Percentiles rank a stretch among this genome's conserved stretches.
These are phyloP conservation scores for Hsuehochloa calcarea DNA, from an alignment of 176 grass and related monocot genomes.

Conservation along the genomic window DNA sequence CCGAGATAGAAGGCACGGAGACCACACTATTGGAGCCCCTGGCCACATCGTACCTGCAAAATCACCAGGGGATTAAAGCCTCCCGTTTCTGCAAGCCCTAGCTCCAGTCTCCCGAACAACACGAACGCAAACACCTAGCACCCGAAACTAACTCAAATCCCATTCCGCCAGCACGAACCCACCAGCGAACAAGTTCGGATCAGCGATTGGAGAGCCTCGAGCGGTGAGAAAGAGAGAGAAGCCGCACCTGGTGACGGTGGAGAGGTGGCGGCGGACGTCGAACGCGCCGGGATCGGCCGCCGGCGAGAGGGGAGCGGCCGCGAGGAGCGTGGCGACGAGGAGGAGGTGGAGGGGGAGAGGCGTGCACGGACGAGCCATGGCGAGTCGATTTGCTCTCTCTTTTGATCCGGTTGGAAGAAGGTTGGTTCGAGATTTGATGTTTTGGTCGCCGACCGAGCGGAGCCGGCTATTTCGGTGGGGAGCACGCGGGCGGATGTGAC, in stretches of 20 bases:
- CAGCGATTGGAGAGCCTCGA: background rate
- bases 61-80: background rate
- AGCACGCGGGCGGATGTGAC: background rate
- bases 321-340: conserved; percentile 31
- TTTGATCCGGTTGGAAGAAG: background rate
- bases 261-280: conserved; percentile 90
- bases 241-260: conserved; percentile 80
- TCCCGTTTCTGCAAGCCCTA: background rate
- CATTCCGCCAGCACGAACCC: background rate
- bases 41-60: conserved; percentile 65
- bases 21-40: conserved; percentile 33
- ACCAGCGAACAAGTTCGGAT: background rate
- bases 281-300: conserved; percentile 34
- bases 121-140: background rate
- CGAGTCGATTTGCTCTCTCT: background rate
- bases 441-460: background rate
- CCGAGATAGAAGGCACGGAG: conserved; percentile 40
- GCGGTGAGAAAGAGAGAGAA: background rate
- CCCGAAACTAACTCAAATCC: background rate
- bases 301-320: conserved; percentile 18
- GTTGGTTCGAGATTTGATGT: conserved; percentile 1
- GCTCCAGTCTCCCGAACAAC: background rate
- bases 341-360: conserved; percentile 27
- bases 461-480: background rate
- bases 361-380: conserved; percentile 37